Percentiles rank a stretch among this genome's conserved stretches.
Evolutionary conservation across 163 green algal genomes (phyloP).

Genomic region (Trebouxia gelatinosa): DNA sequence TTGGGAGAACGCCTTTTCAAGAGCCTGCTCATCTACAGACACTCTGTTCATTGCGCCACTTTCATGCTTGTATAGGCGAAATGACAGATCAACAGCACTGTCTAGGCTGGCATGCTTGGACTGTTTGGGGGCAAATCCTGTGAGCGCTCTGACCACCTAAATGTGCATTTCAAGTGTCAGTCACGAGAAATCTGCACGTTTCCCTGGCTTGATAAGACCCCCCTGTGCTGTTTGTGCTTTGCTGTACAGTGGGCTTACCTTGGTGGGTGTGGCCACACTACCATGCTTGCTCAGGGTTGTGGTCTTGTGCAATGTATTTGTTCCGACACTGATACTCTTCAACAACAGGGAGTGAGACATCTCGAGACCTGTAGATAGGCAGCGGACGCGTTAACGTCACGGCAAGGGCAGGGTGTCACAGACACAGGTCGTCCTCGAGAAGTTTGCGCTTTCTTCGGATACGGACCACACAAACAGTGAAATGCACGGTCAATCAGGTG

Average conservation of each 20-base stretch:
- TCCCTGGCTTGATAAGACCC: too few species aligned
- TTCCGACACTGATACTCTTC: conserved; percentile 28
- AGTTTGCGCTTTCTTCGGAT: too few species aligned
- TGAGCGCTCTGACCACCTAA: conserved; percentile 19
- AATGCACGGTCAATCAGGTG: too few species aligned
- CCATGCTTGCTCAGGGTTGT: conserved; percentile 20
- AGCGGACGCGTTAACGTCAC: too few species aligned
- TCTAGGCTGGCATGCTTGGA: conserved; percentile 24
- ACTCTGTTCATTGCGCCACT: conserved; percentile 13
- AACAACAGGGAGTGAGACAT: too few species aligned
- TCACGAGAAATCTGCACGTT: too few species aligned
- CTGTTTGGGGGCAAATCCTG: conserved; percentile 13
- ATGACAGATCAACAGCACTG: conserved; percentile 19
- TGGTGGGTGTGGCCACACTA: conserved; percentile 19
- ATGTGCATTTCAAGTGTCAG: not conserved
- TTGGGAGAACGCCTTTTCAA: conserved; percentile 20
- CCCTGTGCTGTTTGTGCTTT: not conserved
- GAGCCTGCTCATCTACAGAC: not conserved
- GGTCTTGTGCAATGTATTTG: conserved; percentile 7
- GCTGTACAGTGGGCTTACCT: not conserved
- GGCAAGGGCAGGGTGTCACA: too few species aligned
- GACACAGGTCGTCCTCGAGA: too few species aligned
- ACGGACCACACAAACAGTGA: too few species aligned
- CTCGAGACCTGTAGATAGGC: too few species aligned
- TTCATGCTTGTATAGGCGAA: conserved; percentile 27